Evolutionary conservation across 192 early-diverging fungal genomes (phyloP), one percentile per base, ranked within the genome.

Genomic region (Rhizophlyctis rosea): DNA sequence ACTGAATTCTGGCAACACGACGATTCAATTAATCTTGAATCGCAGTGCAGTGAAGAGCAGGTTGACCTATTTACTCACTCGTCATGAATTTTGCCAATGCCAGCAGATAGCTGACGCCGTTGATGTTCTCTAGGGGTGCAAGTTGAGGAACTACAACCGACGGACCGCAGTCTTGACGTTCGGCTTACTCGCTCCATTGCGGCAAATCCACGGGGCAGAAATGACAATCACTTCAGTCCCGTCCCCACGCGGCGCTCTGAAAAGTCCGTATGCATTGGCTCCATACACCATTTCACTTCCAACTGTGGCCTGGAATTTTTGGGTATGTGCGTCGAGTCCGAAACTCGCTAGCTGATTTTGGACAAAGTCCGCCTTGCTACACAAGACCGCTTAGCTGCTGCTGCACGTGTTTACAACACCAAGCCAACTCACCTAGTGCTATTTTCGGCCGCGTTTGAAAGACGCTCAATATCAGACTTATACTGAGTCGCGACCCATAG

Each of bases 141-240:
- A 33, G 39, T 13, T 44, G 39, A 44, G 39, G 39, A 7, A 44
- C 18, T 44, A 44, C 39, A 18, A n/a, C n/a, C n/a, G n/a, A n/a
- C n/a, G n/a, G n/a, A n/a, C n/a, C n/a, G n/a, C n/a, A n/a, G n/a
- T n/a, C n/a, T n/a, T n/a, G n/a, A n/a, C n/a, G n/a, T n/a, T n/a
- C n/a, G n/a, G n/a, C n/a, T n/a, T n/a, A n/a, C n/a, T n/a, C n/a
- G n/a, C n/a, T n/a, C n/a, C n/a, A n/a, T 3, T 71, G 74, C 14
- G 86, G 86, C 54, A 64, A 79, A n/a, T n/a, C 90, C 89, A 94
- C 30, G 93, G 80, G 9, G 92, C 91, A 27, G 87, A 88, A 14
- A 98, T 64, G 5, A 96, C 79, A 27, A 98, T 65, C 13, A 92
- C 87, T 71, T 98, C 95, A 14, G 91, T 94, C 3, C 90, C 89